Base-by-base conservation (phyloP, 345 rosid species). In the Eucalyptus pauciflora region DNA sequence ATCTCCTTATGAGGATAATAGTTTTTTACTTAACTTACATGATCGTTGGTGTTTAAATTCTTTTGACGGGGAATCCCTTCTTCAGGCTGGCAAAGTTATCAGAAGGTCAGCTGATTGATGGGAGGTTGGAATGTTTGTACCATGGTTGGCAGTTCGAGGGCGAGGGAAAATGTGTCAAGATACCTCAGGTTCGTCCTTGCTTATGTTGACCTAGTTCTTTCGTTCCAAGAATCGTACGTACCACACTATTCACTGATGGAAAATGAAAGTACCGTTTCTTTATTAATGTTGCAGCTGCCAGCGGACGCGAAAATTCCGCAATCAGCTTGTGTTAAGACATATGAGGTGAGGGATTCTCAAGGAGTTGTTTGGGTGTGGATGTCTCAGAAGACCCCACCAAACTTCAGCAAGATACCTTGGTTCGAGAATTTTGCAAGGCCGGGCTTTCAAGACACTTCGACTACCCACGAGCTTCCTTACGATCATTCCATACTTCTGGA, bases 111-210 rank as follows among this genome's bases (percentile, higher is more conserved):
- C 56, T 97, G 92, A 89, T 95, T 14, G 99, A 96, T 89, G 99
- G 99, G 80, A 95, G 96, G 88, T 94, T 97, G 51, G 99, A 97
- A 94, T 96, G 99, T 91, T 88, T 96, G 60, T 97, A 97, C 90
- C 99, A 97, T 89, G 99, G 99, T 27, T 97, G 99, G 99, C 99
- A 96, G 90, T 97, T 95, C 90, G 98, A 95, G 88, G 98, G 99
- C 62, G 94, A 95, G 31, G 99, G 98, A 37, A 92, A 95, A 94
- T 96, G 99, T 87, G 95, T 96, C 49, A 94, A 95, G 94, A 97
- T 97, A 87, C 99, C 99, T 92, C 98, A 96, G 99, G 98, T 97
- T 56, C 86, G 90, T 48, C 58, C n/a, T 49, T 88, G 31, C 7
- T 76, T 87, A 64, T 50, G 48, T 52, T 62, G 76, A 13, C 88